Evolutionary conservation across 2,329 filamentous ascomycete genomes (phyloP).

Genomic region (Claviceps citrina): DNA sequence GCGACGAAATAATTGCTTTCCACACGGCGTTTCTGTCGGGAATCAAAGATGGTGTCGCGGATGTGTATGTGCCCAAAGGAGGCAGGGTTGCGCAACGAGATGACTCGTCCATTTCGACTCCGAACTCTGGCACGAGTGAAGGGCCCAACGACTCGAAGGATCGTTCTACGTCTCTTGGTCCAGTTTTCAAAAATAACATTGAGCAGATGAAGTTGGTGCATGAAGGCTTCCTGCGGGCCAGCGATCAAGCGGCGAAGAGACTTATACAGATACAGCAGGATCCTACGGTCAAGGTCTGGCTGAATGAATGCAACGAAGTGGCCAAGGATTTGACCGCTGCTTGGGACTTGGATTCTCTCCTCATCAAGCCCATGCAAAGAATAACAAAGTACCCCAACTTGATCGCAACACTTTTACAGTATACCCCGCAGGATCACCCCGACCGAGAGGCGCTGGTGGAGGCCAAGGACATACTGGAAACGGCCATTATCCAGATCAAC

Average conservation of each 20-base stretch:
- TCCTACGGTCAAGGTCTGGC: constrained; percentile 60
- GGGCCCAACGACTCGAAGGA: constrained; percentile 38
- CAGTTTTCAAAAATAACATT: constrained; percentile 40
- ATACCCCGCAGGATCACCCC: constrained; percentile 69
- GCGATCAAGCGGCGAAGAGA: constrained; percentile 45
- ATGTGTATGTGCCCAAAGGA: constrained; percentile 56
- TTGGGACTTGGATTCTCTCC: constrained; percentile 89
- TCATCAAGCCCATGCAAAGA: constrained; percentile 92
- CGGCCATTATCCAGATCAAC: constrained; percentile 74
- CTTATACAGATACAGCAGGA: constrained; percentile 49
- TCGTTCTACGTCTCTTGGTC: constrained; percentile 35
- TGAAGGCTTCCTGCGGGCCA: constrained; percentile 47
- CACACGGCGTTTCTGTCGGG: constrained; percentile 65
- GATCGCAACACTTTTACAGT: constrained; percentile 61
- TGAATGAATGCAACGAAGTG: constrained; percentile 82
- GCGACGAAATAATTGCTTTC: constrained; percentile 77
- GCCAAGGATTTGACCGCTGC: constrained; percentile 84
- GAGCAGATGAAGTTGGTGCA: constrained; percentile 45
- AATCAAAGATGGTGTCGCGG: constrained; percentile 64
- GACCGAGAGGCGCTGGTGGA: constrained; percentile 51
- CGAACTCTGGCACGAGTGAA: constrained; percentile 21
- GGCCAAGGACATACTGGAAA: constrained; percentile 40
- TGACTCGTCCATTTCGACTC: constrained; percentile 25
- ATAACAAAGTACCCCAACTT: constrained; percentile 88
- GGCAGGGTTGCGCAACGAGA: constrained; percentile 28